These are phyloP conservation scores for Verticillium nubilum DNA, from an alignment of 2,329 filamentous ascomycete species.

Conservation along the genomic window DNA sequence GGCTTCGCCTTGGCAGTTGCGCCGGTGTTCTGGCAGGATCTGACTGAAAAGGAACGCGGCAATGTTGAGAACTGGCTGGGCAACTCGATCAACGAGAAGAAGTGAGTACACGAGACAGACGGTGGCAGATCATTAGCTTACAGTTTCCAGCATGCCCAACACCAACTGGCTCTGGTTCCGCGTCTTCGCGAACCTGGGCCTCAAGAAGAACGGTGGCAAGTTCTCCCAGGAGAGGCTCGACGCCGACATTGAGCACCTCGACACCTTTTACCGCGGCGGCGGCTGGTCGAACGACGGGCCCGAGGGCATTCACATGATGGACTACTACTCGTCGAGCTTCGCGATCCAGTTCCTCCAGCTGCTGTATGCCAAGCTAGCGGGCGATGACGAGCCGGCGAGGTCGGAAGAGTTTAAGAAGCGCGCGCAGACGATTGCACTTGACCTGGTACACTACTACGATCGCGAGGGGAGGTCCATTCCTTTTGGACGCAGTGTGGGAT, in stretches of 20 bases:
- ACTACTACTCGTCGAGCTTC: conserved; percentile 79
- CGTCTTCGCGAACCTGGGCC: conserved; percentile 74
- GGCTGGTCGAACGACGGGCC: conserved; percentile 83
- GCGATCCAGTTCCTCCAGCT: conserved; percentile 78
- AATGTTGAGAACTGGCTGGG: conserved; percentile 71
- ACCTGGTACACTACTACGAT: conserved; percentile 73
- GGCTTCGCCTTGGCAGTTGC: conserved; percentile 69
- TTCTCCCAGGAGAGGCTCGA: conserved; percentile 67
- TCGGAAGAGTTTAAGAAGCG: conserved; percentile 65
- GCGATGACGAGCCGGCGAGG: conserved; percentile 58
- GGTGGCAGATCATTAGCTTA: neutral
- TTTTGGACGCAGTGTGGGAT: conserved; percentile 72
- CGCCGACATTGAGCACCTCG: conserved; percentile 69
- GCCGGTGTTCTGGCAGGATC: conserved; percentile 58
- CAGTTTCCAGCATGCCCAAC: conserved; percentile 57
- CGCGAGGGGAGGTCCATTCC: conserved; percentile 66
- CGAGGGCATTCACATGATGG: conserved; percentile 75
- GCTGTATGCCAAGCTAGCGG: conserved; percentile 67
- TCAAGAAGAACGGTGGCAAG: conserved; percentile 68
- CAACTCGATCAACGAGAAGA: conserved; percentile 71
- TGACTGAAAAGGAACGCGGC: conserved; percentile 54
- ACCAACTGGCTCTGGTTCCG: conserved; percentile 76
- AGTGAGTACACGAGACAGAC: conserved; percentile 33
- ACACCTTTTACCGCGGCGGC: conserved; percentile 76
- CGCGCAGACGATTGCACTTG: conserved; percentile 60